These are phyloP conservation scores for Colletotrichum somersetense DNA, from an alignment of 2,329 filamentous ascomycete genomes.

Conservation along the genomic window DNA sequence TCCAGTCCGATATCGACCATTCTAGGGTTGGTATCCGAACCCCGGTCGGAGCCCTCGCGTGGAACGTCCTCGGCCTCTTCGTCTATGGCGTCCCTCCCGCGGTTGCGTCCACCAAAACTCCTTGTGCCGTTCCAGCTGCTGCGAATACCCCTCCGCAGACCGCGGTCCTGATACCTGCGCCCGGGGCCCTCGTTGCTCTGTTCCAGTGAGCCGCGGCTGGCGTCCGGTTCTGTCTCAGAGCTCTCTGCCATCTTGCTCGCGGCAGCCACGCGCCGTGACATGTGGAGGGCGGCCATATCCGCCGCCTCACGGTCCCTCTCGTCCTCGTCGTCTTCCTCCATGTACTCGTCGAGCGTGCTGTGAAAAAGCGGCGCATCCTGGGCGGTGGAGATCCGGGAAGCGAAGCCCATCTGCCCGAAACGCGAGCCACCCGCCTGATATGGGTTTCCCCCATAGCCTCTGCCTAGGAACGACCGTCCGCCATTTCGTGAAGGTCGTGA, in stretches of 20 bases:
- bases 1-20: slow-evolving; percentile 92
- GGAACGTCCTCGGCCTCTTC: slow-evolving; percentile 60
- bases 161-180: slow-evolving; percentile 60
- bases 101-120: slow-evolving; percentile 49
- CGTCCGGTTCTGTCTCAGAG: slow-evolving; percentile 82
- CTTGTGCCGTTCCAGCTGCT: slow-evolving; percentile 74
- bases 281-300: slow-evolving; percentile 93
- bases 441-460: slow-evolving; percentile 74
- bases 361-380: slow-evolving; percentile 95
- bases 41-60: slow-evolving; percentile 50
- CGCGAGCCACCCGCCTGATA: slow-evolving; percentile 79
- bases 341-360: slow-evolving; percentile 89
- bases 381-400: slow-evolving; percentile 77
- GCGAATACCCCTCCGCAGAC: slow-evolving; percentile 66
- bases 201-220: slow-evolving; percentile 68
- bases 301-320: slow-evolving; percentile 91
- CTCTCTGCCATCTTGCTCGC: slow-evolving; percentile 87
- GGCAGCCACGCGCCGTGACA: slow-evolving; percentile 89
- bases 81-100: slow-evolving; percentile 50
- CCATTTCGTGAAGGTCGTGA: slow-evolving; percentile 50
- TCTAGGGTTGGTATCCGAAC: slow-evolving; percentile 57
- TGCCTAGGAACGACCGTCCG: slow-evolving; percentile 59
- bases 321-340: slow-evolving; percentile 92
- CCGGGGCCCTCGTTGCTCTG: slow-evolving; percentile 64
- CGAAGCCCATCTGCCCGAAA: slow-evolving; percentile 79